Percentiles rank a stretch among this genome's conserved stretches.
These are phyloP conservation scores for Ilex aquifolium DNA, from an alignment of 257 asterid species.

Conservation along the genomic window DNA sequence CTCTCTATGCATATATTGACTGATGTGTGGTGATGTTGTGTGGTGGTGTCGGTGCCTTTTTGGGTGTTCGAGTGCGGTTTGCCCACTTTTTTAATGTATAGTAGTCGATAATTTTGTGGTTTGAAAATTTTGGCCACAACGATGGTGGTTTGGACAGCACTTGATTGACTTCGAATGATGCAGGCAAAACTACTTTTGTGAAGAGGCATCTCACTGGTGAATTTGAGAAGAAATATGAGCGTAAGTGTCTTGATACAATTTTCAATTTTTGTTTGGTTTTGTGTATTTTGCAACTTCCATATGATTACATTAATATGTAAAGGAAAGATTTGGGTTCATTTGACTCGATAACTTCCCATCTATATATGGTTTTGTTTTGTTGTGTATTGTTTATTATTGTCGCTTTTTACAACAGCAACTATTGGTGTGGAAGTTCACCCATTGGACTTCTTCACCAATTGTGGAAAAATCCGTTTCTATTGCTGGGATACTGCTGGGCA, in stretches of 20 bases:
- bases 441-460: conserved; percentile 69
- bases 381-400: neutral
- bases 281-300: neutral
- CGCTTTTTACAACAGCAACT: conserved; percentile 38
- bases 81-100: no score
- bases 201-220: conserved; percentile 89
- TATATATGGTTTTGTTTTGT: neutral
- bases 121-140: no score
- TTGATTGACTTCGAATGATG: conserved; percentile 2
- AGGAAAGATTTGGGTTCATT: no score
- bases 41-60: no score
- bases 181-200: conserved; percentile 84
- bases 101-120: no score
- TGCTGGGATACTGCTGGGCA: conserved; percentile 91
- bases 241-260: conserved; percentile 24
- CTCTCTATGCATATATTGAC: no score
- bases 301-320: no score
- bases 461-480: conserved; percentile 66
- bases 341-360: no score
- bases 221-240: conserved; percentile 87
- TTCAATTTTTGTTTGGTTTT: neutral
- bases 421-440: conserved; percentile 88
- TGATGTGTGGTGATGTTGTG: no score
- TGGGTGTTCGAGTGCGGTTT: no score
- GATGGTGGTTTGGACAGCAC: neutral